A percentile compares a stretch with the other conserved stretches of the same genome.
Conservation (phyloP, 495 filamentous ascomycete genomes). For the Usnea hakonensis region DNA sequence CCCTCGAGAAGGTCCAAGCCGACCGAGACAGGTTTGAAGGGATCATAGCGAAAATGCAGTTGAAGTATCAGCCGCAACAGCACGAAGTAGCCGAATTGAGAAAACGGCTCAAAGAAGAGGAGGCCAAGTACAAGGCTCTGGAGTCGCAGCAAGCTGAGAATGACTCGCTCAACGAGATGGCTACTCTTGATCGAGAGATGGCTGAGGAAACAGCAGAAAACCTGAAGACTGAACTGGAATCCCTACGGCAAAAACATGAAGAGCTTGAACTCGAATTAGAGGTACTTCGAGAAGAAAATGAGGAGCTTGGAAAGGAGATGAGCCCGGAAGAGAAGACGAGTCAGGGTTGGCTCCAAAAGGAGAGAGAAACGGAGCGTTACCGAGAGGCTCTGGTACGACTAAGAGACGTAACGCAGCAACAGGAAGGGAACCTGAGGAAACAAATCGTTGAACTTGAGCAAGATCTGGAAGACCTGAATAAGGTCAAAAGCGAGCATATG, state of each 20-base stretch:
- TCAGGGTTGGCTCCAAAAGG: slow-evolving; percentile 85
- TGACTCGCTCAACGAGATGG: slow-evolving; percentile 78
- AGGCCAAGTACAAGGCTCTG: slow-evolving; percentile 56
- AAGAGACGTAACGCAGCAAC: slow-evolving; percentile 77
- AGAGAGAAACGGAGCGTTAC: slow-evolving; percentile 80
- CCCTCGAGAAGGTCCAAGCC: slow-evolving; percentile 62
- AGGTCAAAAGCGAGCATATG: slow-evolving; percentile 63
- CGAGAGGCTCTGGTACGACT: slow-evolving; percentile 76
- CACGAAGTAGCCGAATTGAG: slow-evolving; percentile 70
- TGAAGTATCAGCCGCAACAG: slow-evolving; percentile 81
- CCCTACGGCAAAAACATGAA: slow-evolving; percentile 63
- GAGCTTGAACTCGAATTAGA: slow-evolving; percentile 85
- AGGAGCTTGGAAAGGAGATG: slow-evolving; percentile 72
- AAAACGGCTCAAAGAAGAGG: slow-evolving; percentile 68
- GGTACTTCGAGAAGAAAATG: slow-evolving; percentile 78
- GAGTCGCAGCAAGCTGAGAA: slow-evolving; percentile 72
- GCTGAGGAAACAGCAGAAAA: slow-evolving; percentile 86
- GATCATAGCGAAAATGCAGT: slow-evolving; percentile 86
- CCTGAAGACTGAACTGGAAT: slow-evolving; percentile 72
- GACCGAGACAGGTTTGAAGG: slow-evolving; percentile 80
- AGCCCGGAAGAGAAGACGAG: slow-evolving; percentile 79
- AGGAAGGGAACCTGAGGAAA: slow-evolving; percentile 68
- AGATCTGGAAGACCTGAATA: slow-evolving; percentile 64
- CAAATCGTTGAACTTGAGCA: slow-evolving; percentile 72
- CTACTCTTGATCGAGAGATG: slow-evolving; percentile 87